phyloP scores from a whole-genome alignment of 176 grass and related monocot genomes.

The Carex myosuroides region DNA sequence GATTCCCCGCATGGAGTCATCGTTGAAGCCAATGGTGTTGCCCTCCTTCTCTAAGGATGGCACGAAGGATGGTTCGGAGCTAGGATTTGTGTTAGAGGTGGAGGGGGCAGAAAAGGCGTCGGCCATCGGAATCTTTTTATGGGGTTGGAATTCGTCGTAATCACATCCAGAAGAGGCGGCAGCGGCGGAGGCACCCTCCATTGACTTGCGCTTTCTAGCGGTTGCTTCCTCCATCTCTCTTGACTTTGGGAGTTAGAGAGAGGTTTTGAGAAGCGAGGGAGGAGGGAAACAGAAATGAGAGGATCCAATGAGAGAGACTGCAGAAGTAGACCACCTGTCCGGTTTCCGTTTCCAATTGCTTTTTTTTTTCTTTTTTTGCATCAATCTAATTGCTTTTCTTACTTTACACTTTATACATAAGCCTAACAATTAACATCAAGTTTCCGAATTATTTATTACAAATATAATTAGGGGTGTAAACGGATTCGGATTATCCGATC shows the following conservation, averaged over 20 bases:
- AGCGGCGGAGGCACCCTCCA: slow-evolving; percentile 27
- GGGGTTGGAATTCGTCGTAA: slow-evolving; percentile 12
- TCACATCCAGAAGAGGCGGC: neutral
- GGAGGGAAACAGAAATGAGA: slow-evolving; percentile 11
- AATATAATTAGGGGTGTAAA: too few species aligned
- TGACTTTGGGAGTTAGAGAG: slow-evolving; percentile 12
- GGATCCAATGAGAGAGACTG: slow-evolving; percentile 27
- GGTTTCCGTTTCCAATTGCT: neutral
- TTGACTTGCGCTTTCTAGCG: slow-evolving; percentile 80
- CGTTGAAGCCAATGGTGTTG: slow-evolving; percentile 44
- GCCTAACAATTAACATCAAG: too few species aligned
- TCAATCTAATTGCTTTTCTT: too few species aligned
- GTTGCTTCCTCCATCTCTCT: slow-evolving; percentile 77
- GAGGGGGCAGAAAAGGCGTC: neutral
- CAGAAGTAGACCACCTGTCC: neutral
- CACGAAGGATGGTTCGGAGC: slow-evolving; percentile 34
- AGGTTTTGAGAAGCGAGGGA: slow-evolving; percentile 13
- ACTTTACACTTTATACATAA: too few species aligned
- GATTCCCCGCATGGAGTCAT: slow-evolving; percentile 29
- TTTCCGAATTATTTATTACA: too few species aligned
- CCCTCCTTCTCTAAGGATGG: slow-evolving; percentile 42
- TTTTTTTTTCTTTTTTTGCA: too few species aligned
- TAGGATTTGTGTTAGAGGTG: slow-evolving; percentile 28
- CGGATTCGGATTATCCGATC: too few species aligned
- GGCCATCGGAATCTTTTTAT: slow-evolving; percentile 18